Evolutionary conservation across 1,139 yeast genomes (phyloP).

Genomic region (Debaryomycetaceae sp.): DNA sequence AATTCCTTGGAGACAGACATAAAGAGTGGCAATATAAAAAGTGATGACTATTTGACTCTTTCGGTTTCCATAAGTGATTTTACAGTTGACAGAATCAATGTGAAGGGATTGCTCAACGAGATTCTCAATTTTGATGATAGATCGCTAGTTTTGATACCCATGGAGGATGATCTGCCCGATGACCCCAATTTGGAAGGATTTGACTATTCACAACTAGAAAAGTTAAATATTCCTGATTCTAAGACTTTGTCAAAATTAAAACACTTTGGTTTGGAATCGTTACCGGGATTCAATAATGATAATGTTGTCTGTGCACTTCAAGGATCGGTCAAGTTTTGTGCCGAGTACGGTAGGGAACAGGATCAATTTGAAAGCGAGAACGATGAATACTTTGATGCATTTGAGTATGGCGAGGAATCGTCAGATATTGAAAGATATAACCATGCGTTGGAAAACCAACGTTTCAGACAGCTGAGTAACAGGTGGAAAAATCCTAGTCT

Average conservation of each 20-base stretch:
- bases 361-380: background rate
- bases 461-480: background rate
- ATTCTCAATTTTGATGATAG: slow-evolving; percentile 11
- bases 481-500: background rate
- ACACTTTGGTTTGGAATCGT: slow-evolving; percentile 1
- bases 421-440: slow-evolving; percentile 4
- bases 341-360: slow-evolving; percentile 15
- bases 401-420: background rate
- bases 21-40: slow-evolving; percentile 10
- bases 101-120: slow-evolving; percentile 26
- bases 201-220: background rate
- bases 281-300: slow-evolving; percentile 24
- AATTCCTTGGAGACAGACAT: slow-evolving; percentile 8
- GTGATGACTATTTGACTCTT: slow-evolving; percentile 29
- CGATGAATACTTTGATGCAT: background rate
- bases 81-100: slow-evolving; percentile 29
- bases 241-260: slow-evolving; percentile 5
- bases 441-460: slow-evolving; percentile 4
- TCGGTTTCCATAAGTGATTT: slow-evolving; percentile 34
- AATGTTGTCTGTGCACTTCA: slow-evolving; percentile 30
- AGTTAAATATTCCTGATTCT: slow-evolving; percentile 2
- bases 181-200: background rate
- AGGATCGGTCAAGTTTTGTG: slow-evolving; percentile 23
- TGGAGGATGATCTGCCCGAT: slow-evolving; percentile 1
- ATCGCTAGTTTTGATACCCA: slow-evolving; percentile 6